These are phyloP conservation scores for Pseudonectria buxi DNA, from an alignment of 2,329 filamentous ascomycete genomes.

Conservation along the genomic window DNA sequence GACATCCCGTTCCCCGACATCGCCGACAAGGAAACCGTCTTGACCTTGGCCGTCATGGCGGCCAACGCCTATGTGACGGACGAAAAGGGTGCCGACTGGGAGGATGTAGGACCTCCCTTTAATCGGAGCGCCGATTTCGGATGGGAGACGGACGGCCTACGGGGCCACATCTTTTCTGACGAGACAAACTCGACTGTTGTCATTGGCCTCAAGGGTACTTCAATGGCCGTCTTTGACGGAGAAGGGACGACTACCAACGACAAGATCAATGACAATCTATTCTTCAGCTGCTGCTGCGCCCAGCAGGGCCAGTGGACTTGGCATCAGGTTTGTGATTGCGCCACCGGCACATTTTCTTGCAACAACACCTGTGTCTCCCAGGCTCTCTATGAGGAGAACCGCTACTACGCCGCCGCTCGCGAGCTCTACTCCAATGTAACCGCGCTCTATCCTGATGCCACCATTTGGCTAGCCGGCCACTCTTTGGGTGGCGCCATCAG, in stretches of 20 bases:
- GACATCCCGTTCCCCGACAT: conserved; percentile 72
- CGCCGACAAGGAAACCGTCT: conserved; percentile 74
- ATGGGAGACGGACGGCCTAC: conserved; percentile 81
- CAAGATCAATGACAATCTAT: conserved; percentile 95
- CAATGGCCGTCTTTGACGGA: conserved; percentile 88
- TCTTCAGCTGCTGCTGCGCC: conserved; percentile 95
- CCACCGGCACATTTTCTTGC: conserved; percentile 78
- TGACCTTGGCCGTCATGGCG: conserved; percentile 82
- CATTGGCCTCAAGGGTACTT: conserved; percentile 89
- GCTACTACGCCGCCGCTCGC: conserved; percentile 83
- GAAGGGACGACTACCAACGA: conserved; percentile 95
- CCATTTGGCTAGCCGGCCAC: conserved; percentile 86
- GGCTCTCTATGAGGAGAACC: conserved; percentile 72
- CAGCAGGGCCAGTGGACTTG: conserved; percentile 87
- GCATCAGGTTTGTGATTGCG: conserved; percentile 90
- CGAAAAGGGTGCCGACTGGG: conserved; percentile 69
- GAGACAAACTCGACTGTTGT: conserved; percentile 79
- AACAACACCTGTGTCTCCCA: conserved; percentile 83
- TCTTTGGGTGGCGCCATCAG: conserved; percentile 86
- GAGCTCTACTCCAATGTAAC: conserved; percentile 92
- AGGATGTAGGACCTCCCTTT: conserved; percentile 70
- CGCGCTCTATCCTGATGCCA: conserved; percentile 73
- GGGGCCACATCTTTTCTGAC: conserved; percentile 89
- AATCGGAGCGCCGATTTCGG: conserved; percentile 88
- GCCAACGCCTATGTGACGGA: conserved; percentile 80